Conservation (phyloP, 2,329 filamentous ascomycete species). For the Xylariaceae sp. region DNA sequence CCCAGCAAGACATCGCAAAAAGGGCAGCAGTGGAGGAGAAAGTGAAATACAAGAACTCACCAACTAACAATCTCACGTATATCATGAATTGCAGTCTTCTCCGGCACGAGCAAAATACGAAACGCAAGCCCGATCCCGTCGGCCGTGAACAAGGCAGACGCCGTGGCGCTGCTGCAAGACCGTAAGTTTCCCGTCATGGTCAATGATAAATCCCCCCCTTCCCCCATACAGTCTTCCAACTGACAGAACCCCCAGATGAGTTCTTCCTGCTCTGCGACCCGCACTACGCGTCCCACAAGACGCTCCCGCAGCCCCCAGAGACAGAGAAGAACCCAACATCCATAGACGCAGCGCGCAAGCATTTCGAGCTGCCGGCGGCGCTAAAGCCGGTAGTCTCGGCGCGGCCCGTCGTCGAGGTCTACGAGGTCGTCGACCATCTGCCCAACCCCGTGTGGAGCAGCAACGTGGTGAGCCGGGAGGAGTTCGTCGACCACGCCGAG, state of each 20-base stretch:
- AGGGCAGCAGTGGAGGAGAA: too few species aligned
- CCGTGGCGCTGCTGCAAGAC: slow-evolving; percentile 46
- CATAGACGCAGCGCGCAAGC: slow-evolving; percentile 29
- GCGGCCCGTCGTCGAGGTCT: slow-evolving; percentile 33
- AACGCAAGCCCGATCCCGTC: slow-evolving; percentile 43
- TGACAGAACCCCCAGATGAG: slow-evolving; percentile 31
- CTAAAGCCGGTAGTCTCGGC: slow-evolving; percentile 22
- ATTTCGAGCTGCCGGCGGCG: slow-evolving; percentile 24
- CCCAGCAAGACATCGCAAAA: too few species aligned
- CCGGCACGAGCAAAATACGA: slow-evolving; percentile 39
- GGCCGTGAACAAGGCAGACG: slow-evolving; percentile 21
- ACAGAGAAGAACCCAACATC: slow-evolving; percentile 21
- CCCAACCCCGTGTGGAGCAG: slow-evolving; percentile 54
- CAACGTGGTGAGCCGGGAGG: slow-evolving; percentile 50
- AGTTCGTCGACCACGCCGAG: slow-evolving; percentile 47
- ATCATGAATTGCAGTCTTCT: too few species aligned
- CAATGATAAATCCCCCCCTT: too few species aligned
- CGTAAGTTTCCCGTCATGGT: slow-evolving; percentile 21
- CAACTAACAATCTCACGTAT: too few species aligned
- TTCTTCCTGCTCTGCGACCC: slow-evolving; percentile 52
- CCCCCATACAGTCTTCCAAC: neutral
- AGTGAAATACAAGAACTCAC: too few species aligned
- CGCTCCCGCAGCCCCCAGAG: slow-evolving; percentile 27
- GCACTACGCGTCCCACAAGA: slow-evolving; percentile 41
- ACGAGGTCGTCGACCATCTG: slow-evolving; percentile 49